Evolutionary conservation across 2,329 filamentous ascomycete genomes (phyloP).

Genomic region (Aspergillus sp.): DNA sequence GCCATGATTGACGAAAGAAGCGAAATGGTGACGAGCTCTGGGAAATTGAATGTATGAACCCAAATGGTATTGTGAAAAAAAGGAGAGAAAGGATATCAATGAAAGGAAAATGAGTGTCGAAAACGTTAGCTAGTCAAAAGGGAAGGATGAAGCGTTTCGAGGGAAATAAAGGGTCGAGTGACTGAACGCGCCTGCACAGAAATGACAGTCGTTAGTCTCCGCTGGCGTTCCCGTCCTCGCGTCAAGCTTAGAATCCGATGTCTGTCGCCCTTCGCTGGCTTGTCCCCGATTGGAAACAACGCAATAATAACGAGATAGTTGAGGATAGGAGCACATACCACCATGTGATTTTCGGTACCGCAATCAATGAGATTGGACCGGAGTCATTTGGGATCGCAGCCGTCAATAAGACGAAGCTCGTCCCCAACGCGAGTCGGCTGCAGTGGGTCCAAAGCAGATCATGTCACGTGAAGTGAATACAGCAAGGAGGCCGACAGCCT

Average conservation of each 20-base stretch:
- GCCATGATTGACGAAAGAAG: conserved; percentile 10
- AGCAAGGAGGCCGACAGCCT: not conserved
- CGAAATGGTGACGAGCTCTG: conserved; percentile 1
- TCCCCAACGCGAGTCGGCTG: not conserved
- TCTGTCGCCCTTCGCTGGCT: not conserved
- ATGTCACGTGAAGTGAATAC: not conserved
- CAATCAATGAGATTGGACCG: not conserved
- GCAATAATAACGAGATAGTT: not conserved
- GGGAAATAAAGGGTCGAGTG: conserved; percentile 6
- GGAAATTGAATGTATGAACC: not conserved
- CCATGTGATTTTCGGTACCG: not conserved
- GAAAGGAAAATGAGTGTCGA: conserved; percentile 4
- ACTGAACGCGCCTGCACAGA: conserved; percentile 12
- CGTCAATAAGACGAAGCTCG: not conserved
- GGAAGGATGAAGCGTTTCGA: conserved; percentile 1
- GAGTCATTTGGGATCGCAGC: not conserved
- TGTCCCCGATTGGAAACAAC: not conserved
- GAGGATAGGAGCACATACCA: not conserved
- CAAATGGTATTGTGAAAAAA: not conserved
- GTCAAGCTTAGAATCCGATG: not conserved
- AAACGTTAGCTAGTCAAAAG: conserved; percentile 8
- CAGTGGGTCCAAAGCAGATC: not conserved
- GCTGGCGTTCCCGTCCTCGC: not conserved
- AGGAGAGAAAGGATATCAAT: not conserved
- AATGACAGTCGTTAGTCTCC: conserved; percentile 1